Base-by-base conservation (phyloP, 2,329 filamentous ascomycete species). In the Sarocladium kiliense region DNA sequence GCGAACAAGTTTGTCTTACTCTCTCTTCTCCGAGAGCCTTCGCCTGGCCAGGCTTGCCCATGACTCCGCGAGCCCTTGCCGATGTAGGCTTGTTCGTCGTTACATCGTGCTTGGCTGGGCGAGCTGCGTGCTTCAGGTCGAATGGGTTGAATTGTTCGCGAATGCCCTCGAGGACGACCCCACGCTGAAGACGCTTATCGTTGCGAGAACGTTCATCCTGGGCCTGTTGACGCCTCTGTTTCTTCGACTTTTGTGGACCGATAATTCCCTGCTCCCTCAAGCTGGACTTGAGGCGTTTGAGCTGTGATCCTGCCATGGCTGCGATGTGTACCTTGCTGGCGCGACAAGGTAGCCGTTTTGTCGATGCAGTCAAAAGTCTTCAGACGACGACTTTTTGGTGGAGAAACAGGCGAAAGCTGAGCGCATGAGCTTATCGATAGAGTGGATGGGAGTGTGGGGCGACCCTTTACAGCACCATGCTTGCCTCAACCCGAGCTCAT, bases 111-210 rank as follows among this genome's bases (percentile, higher is more conserved):
- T 97, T 97, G 56, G 85, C 85, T 0, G 86, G 88, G 57, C 87
- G 81, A 1, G 86, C 79, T 39, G 87, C 85, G 57, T 88, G 84
- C 72, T 95, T 95, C 68, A 96, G 83, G 67, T 99, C 94, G 72
- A 99, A 99, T 0, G 94, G 94, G 69, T 99, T 99, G 81, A 97
- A 97, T 62, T 92, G 88, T 66, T 97, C 92, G 66, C 94, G 88
- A 68, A 99, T 97, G 56, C 83, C 84, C 63, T 89, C 85, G 59
- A 99, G 79, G 16, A 91, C 89, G 55, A 85, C 86, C 65, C 87
- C 83, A 66, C 88, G 84, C 68, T 91, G 84, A 25, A 90, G 80
- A 58, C 89, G 86, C 71, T 91, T 89, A 65, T 93, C 86, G 62
- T 74, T 75, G 59, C 81, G 83, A 59, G 79, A 80, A 56, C 82